Base-by-base conservation (phyloP, 306 rosid genomes). In the Erythrophleum fordii region DNA sequence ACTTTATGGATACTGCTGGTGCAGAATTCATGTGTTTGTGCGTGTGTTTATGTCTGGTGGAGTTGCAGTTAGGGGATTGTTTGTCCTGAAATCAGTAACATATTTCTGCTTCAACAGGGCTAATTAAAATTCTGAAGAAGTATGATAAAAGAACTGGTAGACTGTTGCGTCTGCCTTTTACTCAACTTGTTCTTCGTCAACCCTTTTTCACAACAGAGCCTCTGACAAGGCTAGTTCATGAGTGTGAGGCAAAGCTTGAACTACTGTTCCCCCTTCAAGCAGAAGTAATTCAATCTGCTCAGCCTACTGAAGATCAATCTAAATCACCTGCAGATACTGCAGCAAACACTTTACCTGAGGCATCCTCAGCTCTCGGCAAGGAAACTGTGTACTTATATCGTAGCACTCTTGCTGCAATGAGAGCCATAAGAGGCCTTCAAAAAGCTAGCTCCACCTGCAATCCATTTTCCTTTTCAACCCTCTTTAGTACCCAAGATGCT, bases 131-230 rank as follows among this genome's bases (percentile, higher is more conserved):
- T 83, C 84, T 93, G 85, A 95, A 95, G 90, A 95, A 95, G 89
- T 93, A 91, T 45, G 99, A 95, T 71, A 95, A 93, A 85, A 90
- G 97, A 86, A 93, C 99, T 5, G 99, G 98, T 16, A 93, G 88
- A 20, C 72, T 93, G 79, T 76, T 95, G 88, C 90, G 89, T 14
- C 52, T 95, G 45, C 94, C 98, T 67, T 95, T 91, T 83, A 90
- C 94, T 1, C 99, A 93, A 72, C 73, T 85, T n/a, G 99, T 91
- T 51, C 88, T 93, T 14, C 90, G 83, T 31, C 96, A 92, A 73
- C 99, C 99, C 3, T 93, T 92, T 83, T 95, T 89, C 78, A 89
- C 97, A 7, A 95, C 93, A 11, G 97, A 93, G 70, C 89, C 89
- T 81, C 90, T 93, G 60, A 95, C 99, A 22, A 80, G 91, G 83